Evolutionary conservation across 495 filamentous ascomycete genomes (phyloP).

Genomic region (Neurospora hispaniola): DNA sequence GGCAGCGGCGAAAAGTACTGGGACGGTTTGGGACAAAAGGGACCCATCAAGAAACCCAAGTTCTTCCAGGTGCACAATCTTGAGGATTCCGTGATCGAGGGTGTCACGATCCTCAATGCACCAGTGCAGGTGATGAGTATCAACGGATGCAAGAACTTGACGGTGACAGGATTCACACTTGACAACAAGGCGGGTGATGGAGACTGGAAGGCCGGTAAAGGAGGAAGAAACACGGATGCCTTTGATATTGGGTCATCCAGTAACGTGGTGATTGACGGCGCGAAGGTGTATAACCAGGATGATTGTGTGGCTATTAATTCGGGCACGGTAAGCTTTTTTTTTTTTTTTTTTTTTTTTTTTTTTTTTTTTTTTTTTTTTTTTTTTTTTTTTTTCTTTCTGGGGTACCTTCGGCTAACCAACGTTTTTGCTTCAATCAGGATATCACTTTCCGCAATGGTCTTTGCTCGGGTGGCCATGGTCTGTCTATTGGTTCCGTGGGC

Average conservation of each 20-base stretch:
- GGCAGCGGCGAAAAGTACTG: slow-evolving; percentile 40
- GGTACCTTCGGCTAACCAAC: not conserved
- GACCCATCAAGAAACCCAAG: slow-evolving; percentile 44
- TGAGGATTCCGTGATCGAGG: slow-evolving; percentile 26
- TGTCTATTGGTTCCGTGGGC: slow-evolving; percentile 61
- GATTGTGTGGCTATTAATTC: slow-evolving; percentile 57
- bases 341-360: not conserved
- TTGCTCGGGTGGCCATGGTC: slow-evolving; percentile 53
- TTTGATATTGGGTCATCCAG: slow-evolving; percentile 48
- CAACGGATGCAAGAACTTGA: slow-evolving; percentile 37
- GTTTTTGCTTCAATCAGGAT: slow-evolving; percentile 10
- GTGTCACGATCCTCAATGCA: slow-evolving; percentile 39
- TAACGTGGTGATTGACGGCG: slow-evolving; percentile 43
- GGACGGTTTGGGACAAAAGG: slow-evolving; percentile 41
- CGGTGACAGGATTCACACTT: slow-evolving; percentile 42
- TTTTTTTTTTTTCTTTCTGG: not conserved
- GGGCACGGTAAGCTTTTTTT: slow-evolving; percentile 24
- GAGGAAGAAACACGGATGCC: slow-evolving; percentile 55
- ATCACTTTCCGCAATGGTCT: slow-evolving; percentile 44
- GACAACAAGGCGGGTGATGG: slow-evolving; percentile 49
- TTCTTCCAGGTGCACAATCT: slow-evolving; percentile 42
- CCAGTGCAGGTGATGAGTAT: slow-evolving; percentile 55
- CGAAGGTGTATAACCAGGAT: slow-evolving; percentile 50
- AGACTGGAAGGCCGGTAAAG: slow-evolving; percentile 5
- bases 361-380: not conserved